Base-by-base conservation (phyloP, 768 basidiomycete species). In the Leucocoprinus sp. region DNA sequence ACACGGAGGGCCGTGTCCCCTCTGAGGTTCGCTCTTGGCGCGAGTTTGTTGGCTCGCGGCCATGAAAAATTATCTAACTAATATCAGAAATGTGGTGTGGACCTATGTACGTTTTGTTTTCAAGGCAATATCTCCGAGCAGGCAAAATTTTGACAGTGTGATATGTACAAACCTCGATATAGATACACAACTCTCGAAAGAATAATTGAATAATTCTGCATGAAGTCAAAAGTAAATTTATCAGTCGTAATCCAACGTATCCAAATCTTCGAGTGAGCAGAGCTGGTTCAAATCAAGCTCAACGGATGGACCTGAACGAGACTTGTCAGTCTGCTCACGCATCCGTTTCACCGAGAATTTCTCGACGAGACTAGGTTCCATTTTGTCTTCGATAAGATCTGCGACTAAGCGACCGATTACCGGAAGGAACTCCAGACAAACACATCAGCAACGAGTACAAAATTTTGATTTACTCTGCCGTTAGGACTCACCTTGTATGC, bases 1-100 rank as follows among this genome's bases (percentile, higher is more conserved):
- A 98, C 61, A 69, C 71, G 23, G 93, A 97, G 63, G 95, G 93
- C 15, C 79, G 71, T 26, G 84, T 95, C 53, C 95, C 95, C 24
- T 72, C 83, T 1, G 95, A 97, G 62, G 93, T 99, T 56, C 76
- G 75, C 55, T 90, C 89, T 24, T 97, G 93, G 93, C 69, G 77
- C 47, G 88, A 93, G 62, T 97, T 90, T 61, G 78, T 92, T 35
- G 89, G 89, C 11, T 66, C 67, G 50, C 74, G 74, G 42, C 84
- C 80, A 28, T 89, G 54, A 72, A 50, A 42, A 42, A 34, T 26
- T 26, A 5, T 11, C 37, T 7, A 39, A 14, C 6, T 3, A 26
- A 22, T 23, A 5, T 22, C 27, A 15, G 35, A 29, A 7, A 18
- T 45, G n/a, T 15, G 28, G 42, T 27, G 42, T 31, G 24, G n/a